Conservation (phyloP, 176 grass and related monocot species). For the Musa acuminata region DNA sequence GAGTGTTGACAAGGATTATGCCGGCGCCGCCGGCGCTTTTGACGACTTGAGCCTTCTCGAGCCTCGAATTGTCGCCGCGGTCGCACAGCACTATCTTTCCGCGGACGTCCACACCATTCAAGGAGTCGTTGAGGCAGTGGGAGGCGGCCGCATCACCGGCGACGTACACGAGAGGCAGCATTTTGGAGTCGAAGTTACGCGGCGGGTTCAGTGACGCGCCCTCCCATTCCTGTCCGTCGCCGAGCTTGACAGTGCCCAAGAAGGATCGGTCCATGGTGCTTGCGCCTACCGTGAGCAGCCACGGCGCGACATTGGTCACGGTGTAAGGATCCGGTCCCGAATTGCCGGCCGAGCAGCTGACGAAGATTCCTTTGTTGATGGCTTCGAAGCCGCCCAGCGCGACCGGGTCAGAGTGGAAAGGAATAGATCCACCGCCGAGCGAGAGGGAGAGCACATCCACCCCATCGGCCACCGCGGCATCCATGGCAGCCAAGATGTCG, state of each 20-base stretch:
- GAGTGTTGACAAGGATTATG: conserved; percentile 29
- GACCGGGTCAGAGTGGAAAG: conserved; percentile 47
- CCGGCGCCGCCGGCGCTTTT: conserved; percentile 33
- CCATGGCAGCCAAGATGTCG: conserved; percentile 55
- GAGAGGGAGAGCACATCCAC: conserved; percentile 69
- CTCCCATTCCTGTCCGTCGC: conserved; percentile 12
- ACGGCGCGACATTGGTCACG: conserved; percentile 51
- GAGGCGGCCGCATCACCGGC: conserved; percentile 11
- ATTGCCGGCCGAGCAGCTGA: conserved; percentile 33
- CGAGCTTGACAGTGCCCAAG: conserved; percentile 48
- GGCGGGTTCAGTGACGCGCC: conserved; percentile 46
- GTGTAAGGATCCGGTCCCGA: conserved; percentile 29
- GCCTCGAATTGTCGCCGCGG: conserved; percentile 3
- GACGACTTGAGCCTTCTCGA: conserved; percentile 30
- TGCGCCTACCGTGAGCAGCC: conserved; percentile 65
- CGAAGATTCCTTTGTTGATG: conserved; percentile 39
- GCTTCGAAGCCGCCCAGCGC: conserved; percentile 44
- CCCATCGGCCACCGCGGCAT: conserved; percentile 65
- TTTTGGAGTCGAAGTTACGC: conserved; percentile 17
- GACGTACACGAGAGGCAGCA: conserved; percentile 29
- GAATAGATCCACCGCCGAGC: conserved; percentile 19
- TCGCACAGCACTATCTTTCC: conserved; percentile 70
- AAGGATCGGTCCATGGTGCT: conserved; percentile 55
- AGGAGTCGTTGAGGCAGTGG: background rate
- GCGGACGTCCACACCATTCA: conserved; percentile 24